Evolutionary conservation across 352 stramenopile genomes (phyloP), one percentile per base, ranked within the genome.

Genomic region (Stramenopiles sp.): DNA sequence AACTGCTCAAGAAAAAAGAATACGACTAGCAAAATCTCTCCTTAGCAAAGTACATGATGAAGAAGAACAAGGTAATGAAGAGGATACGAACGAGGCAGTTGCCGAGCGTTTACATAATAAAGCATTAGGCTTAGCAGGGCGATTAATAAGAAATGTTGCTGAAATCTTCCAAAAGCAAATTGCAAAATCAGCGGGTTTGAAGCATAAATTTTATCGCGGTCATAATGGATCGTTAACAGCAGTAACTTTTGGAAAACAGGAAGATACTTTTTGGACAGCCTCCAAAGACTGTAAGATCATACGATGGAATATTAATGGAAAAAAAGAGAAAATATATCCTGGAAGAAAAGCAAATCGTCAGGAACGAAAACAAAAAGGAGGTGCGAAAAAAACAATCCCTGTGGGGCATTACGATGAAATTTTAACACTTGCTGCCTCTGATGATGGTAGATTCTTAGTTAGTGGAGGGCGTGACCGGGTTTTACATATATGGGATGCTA

Each of bases 201-300:
- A 79, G 78, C 30, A 85, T 79, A 27, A 83, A 87, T 63, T 81
- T 0, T 0, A 4, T 63, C 63, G 79, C 20, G 53, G 1, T 69
- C 80, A n/a, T 0, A 38, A 69, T 33, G 88, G 79, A 80, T 84
- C 91, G 0, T 86, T 95, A 76, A 97, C 93, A 30, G 92, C 86
- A 79, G 82, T 96, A 6, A 93, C 89, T 80, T 84, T 97, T 69
- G 86, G 87, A 27, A 86, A 92, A 31, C 91, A 97, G 83, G 91
- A 95, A 74, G 86, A 88, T 78, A 93, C 86, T 0, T 90, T 89
- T 27, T 97, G 93, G 83, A 96, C 91, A 31, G 88, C 88, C 4
- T 86, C 89, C 38, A 97, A 97, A 83, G 93, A 97, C 82, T 93
- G 94, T 78, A 90, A 88, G 23, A 87, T 97, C 63, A 78, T 97